Evolutionary conservation across 257 asterid genomes (phyloP), one percentile per base, ranked within the genome.

Genomic region (Apocynum venetum): DNA sequence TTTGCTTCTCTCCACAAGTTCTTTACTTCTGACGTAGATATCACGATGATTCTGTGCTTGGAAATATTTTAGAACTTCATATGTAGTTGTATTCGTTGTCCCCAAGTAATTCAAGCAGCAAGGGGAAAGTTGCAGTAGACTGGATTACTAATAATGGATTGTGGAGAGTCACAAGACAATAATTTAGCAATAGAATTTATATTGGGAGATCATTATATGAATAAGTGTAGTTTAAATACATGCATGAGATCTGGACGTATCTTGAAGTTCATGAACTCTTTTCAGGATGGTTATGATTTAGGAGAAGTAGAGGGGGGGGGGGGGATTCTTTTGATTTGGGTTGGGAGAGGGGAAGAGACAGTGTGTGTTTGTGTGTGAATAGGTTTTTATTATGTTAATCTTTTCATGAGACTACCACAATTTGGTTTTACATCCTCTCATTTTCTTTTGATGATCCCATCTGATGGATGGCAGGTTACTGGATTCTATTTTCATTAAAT

Each of bases 391-490:
- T 8, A 6, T 69, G 40, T 11, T 70, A 31, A 70, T 72, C 61
- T 36, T 9, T 20, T 53, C 11, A 7, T 49, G 47, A 13, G n/a
- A 49, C 44, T 51, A 25, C 31, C 43, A 35, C 38, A 25, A 65
- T 3, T 60, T 10, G 1, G 36, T 9, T 46, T 71, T 8, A 72
- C 9, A 47, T 71, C 75, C 59, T 48, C 31, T 38, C 2, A 51
- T 12, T 72, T 72, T 72, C 76, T 72, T 38, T 40, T 66, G 48
- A 19, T 14, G 49, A 43, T 66, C 46, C 47, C 40, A 66, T 66
- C 38, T 15, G n/a, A 66, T 13, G 31, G 71, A 66, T 13, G 31
- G 71, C 15, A 40, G 20, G 49, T 66, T 40, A 40, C 4, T 14
- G 2, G 47, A 51, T 52, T 49, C 14, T 67, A 20, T 35, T 64